Percentiles rank a stretch among this genome's conserved stretches.
phyloP scores from a whole-genome alignment of 148 eudicot genomes.

The Vaccinium darrowii region DNA sequence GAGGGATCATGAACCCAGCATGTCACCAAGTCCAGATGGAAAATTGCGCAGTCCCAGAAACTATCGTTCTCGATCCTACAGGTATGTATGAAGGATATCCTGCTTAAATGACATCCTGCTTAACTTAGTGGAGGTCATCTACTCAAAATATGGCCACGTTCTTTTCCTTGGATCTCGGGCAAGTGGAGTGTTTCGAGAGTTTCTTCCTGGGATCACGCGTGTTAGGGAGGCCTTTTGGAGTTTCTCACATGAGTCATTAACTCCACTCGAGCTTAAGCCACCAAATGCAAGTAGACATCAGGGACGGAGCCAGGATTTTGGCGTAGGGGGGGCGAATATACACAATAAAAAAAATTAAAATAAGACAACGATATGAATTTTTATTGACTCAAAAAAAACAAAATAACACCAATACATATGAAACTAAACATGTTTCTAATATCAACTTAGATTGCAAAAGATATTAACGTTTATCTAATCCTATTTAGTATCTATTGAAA shows the following conservation, averaged over 20 bases:
- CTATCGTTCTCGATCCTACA: constrained; percentile 32
- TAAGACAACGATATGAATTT: too few species aligned
- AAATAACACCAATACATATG: too few species aligned
- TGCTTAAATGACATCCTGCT: neutral
- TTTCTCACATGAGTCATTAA: neutral
- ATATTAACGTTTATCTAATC: too few species aligned
- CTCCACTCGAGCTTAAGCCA: neutral
- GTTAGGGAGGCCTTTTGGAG: neutral
- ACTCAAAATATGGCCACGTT: neutral
- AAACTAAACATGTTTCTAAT: too few species aligned
- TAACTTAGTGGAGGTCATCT: neutral
- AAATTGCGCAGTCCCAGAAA: constrained; percentile 31
- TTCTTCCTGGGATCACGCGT: neutral
- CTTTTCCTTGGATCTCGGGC: neutral
- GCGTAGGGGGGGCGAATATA: too few species aligned
- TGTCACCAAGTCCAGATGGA: constrained; percentile 34
- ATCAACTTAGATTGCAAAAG: too few species aligned
- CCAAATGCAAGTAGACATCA: neutral
- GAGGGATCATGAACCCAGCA: constrained; percentile 29
- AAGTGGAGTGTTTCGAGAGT: neutral
- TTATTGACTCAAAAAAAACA: too few species aligned
- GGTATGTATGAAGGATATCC: constrained; percentile 18
- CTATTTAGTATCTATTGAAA: too few species aligned
- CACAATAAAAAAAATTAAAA: too few species aligned
- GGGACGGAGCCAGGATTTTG: too few species aligned